Conservation (phyloP, 2,329 filamentous ascomycete genomes). For the Dothiorella sarmentorum region DNA sequence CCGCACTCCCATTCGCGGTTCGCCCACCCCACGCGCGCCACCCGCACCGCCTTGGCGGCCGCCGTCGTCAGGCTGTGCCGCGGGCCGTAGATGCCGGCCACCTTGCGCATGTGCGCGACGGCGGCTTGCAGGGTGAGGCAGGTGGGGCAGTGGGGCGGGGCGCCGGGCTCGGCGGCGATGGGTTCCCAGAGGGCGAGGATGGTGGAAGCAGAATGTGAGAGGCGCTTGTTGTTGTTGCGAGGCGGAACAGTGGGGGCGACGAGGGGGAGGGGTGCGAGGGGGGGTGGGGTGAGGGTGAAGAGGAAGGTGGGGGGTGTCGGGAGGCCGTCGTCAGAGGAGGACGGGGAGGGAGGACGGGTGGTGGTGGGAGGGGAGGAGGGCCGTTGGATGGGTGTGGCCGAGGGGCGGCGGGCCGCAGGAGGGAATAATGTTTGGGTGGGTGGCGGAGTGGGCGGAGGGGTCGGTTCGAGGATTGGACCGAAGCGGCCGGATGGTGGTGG, state of each 20-base stretch:
- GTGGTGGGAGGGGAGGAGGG: not conserved
- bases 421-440: not conserved
- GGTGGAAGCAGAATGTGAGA: no score
- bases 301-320: no score
- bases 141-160: not conserved
- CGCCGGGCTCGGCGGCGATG: no score
- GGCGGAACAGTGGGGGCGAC: no score
- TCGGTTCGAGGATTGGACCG: not conserved
- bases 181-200: no score
- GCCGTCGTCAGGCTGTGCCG: not conserved
- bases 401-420: no score
- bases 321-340: no score
- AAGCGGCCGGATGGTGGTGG: not conserved
- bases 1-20: not conserved
- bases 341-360: no score
- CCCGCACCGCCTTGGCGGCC: not conserved
- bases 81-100: conserved; percentile 2
- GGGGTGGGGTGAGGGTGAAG: no score
- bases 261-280: no score
- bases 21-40: not conserved
- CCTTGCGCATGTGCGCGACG: not conserved
- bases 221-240: not conserved
- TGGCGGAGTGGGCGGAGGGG: not conserved
- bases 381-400: no score
- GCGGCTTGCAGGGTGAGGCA: not conserved